These are phyloP conservation scores for Amphicarpaea edgeworthii DNA, from an alignment of 306 rosid species.

Conservation along the genomic window DNA sequence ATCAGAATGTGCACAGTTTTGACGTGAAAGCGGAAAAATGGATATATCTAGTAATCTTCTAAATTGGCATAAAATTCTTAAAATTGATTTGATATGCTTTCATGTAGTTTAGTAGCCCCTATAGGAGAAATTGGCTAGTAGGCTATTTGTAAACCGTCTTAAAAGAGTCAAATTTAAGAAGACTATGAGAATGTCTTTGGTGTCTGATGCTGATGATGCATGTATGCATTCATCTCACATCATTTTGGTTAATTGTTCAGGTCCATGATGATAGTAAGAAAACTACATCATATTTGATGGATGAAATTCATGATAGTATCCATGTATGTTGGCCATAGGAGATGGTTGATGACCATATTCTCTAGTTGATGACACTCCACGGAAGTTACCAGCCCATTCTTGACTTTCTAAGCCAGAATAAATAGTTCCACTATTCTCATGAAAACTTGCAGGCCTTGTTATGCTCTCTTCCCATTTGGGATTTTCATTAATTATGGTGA, in stretches of 20 bases:
- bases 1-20: not conserved
- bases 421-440: not conserved
- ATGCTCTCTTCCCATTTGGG: conserved; percentile 31
- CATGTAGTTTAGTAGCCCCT: no score
- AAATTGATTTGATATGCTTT: not conserved
- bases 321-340: conserved; percentile 22
- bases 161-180: no score
- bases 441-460: conserved; percentile 28
- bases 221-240: no score
- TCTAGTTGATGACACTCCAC: conserved; percentile 6
- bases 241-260: not conserved
- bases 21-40: not conserved
- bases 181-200: not conserved
- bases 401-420: conserved; percentile 36
- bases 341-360: conserved; percentile 37
- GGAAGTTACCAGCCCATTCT: conserved; percentile 37
- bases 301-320: conserved; percentile 22
- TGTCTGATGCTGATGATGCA: not conserved
- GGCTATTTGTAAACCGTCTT: no score
- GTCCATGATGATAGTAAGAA: conserved; percentile 21
- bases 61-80: not conserved
- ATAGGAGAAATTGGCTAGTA: not conserved
- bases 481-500: conserved; percentile 1
- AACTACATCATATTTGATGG: conserved; percentile 26
- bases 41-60: not conserved